Percentiles rank a stretch among this genome's conserved stretches.
Conservation (phyloP, 345 rosid genomes). For the Eucalyptus curtisii region DNA sequence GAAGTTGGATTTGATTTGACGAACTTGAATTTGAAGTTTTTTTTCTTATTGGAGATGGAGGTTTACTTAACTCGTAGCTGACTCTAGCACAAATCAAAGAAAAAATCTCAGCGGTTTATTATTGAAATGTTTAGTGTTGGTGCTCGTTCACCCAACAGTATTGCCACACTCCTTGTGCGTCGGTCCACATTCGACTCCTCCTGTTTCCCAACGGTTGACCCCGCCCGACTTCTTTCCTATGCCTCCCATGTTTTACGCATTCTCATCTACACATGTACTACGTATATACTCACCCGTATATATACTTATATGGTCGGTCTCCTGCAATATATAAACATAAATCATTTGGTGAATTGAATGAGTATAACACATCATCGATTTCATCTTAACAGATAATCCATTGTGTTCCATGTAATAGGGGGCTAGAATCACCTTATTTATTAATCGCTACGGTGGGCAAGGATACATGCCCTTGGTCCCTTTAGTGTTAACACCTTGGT, state of each 20-base stretch:
- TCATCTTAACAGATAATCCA: background rate
- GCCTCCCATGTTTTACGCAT: background rate
- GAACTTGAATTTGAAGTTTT: background rate
- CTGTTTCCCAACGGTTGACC: background rate
- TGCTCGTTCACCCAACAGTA: background rate
- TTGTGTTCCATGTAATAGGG: background rate
- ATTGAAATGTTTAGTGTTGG: background rate
- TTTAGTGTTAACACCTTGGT: background rate
- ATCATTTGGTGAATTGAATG: background rate
- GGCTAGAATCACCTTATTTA: background rate
- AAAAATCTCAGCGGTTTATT: background rate
- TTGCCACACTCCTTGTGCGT: background rate
- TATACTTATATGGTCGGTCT: background rate
- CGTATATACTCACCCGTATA: background rate
- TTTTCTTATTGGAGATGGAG: background rate
- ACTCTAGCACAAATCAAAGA: background rate
- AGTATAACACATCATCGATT: background rate
- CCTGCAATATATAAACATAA: background rate
- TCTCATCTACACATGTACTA: background rate
- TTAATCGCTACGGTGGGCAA: background rate
- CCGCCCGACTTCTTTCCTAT: background rate
- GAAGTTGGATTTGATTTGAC: background rate
- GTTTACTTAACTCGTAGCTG: background rate
- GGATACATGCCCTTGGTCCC: background rate
- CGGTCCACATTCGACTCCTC: background rate